A percentile compares a stretch with the other conserved stretches of the same genome.
phyloP scores from a whole-genome alignment of 495 filamentous ascomycete genomes.

The Aspergillus wentii region DNA sequence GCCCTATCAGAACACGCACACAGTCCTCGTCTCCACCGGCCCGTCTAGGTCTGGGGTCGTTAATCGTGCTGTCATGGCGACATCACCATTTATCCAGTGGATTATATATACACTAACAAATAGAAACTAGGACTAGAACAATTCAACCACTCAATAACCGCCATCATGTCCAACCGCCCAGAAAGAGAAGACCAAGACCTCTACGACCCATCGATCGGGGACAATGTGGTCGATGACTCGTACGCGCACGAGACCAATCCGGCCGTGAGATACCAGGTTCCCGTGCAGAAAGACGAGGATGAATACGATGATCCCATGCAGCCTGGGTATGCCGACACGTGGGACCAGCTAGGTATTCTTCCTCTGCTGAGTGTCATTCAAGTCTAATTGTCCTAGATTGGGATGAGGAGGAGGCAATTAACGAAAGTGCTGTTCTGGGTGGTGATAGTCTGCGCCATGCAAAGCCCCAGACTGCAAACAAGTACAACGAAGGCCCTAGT shows the following conservation, averaged over 20 bases:
- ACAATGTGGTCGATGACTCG: constrained; percentile 11
- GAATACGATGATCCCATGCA: constrained; percentile 20
- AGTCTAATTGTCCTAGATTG: constrained; percentile 4
- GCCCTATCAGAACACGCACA: too few relatives aligned
- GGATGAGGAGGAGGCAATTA: constrained; percentile 22
- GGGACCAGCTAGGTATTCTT: constrained; percentile 20
- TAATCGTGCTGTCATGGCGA: too few relatives aligned
- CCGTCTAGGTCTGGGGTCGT: too few relatives aligned
- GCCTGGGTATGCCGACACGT: constrained; percentile 17
- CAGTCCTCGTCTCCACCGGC: too few relatives aligned
- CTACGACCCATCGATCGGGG: constrained; percentile 23
- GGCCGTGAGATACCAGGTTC: constrained; percentile 6
- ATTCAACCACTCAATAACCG: too few relatives aligned
- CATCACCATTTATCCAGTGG: too few relatives aligned
- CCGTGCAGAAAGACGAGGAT: constrained; percentile 7
- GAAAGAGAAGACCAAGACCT: constrained; percentile 24
- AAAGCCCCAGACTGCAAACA: constrained; percentile 15
- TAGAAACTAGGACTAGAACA: too few relatives aligned
- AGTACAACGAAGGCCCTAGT: constrained; percentile 25
- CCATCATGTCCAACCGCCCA: constrained; percentile 15
- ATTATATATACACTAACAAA: too few relatives aligned
- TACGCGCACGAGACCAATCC: constrained; percentile 15
- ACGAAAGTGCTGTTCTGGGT: constrained; percentile 17
- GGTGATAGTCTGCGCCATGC: constrained; percentile 24
- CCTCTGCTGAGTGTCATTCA: neutral